Base-by-base conservation (phyloP, 2,329 filamentous ascomycete genomes). In the Tolypocladium sp. region DNA sequence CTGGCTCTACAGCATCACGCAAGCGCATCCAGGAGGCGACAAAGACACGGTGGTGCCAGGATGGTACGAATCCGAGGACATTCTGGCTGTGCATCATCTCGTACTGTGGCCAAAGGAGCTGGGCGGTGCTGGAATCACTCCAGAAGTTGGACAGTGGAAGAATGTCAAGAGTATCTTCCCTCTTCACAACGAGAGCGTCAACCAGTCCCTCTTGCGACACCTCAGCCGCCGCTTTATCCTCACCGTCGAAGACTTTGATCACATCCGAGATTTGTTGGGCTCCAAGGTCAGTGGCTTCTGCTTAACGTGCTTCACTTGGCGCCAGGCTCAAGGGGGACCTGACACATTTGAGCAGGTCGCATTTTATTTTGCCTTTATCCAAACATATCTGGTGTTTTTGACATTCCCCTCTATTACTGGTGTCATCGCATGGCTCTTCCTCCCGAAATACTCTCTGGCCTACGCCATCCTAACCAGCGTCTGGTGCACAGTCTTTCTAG, bases 281-380 rank as follows among this genome's bases (percentile, higher is more conserved):
- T 77, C 86, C 61, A 86, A 87, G 72, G 70, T 71, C 54, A 22
- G 17, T 51, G 37, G 7, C 27, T 15, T 22, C 20, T 35, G 10
- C 5, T 35, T 2, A 30, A 22, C 30, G 49, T 22, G 30, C 49
- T 22, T n/a, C 27, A 17, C 33, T 22, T 35, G 7, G 10, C 6
- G 4, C 30, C 4, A 52, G 17, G 27, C 44, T 35, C 4, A 35
- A 8, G 30, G 10, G 7, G 17, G 10, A 20, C 9, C 49, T 52
- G 20, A 52, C 49, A 35, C 1, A 13, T 7, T 52, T 7, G 10
- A 37, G 42, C 49, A 85, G 80, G 83, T 91, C 57, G 89, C 87
- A 3, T 92, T 89, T 67, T 92, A 92, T 72, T 92, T 91, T 69
- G 88, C 88, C n/a, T 92, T 92, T 65, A 87, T 89, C 30, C 89